These are phyloP conservation scores for Kluyveromyces nonfermentans DNA, from an alignment of 805 yeast species.

Conservation along the genomic window DNA sequence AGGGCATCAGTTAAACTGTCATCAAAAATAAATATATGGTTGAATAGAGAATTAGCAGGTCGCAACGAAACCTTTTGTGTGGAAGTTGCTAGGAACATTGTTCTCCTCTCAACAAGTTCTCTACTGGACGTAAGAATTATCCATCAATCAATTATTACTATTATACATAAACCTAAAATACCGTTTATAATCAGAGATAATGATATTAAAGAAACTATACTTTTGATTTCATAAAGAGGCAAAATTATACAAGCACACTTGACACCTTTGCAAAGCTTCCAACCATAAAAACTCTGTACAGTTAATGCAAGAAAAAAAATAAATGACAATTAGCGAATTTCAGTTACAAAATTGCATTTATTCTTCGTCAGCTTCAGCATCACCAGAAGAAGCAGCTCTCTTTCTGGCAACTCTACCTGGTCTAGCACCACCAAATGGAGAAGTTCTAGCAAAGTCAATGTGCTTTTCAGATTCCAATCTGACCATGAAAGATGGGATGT, in stretches of 20 bases:
- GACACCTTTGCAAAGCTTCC: background rate
- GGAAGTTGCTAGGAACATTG: too few species aligned
- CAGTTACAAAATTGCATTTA: slow-evolving; percentile 33
- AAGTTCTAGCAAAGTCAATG: slow-evolving; percentile 97
- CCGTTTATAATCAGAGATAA: slow-evolving; percentile 1
- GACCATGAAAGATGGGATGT: slow-evolving; percentile 98
- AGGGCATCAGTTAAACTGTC: too few species aligned
- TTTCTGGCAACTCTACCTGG: slow-evolving; percentile 99
- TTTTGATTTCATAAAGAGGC: background rate
- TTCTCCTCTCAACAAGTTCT: background rate
- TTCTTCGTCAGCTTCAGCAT: slow-evolving; percentile 68
- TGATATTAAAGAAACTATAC: slow-evolving; percentile 1
- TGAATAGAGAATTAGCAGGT: too few species aligned
- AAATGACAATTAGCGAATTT: background rate
- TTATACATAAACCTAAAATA: background rate
- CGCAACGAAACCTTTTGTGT: too few species aligned
- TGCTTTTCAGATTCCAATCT: slow-evolving; percentile 99
- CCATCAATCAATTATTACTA: background rate
- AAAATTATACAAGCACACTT: background rate
- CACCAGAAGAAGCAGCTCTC: slow-evolving; percentile 66
- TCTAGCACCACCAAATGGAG: slow-evolving; percentile 99
- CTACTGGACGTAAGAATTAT: background rate
- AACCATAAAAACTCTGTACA: slow-evolving; percentile 1
- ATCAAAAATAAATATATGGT: too few species aligned
- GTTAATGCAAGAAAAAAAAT: background rate